A percentile compares a stretch with the other conserved stretches of the same genome.
These are phyloP conservation scores for Leccinum barrowsii DNA, from an alignment of 768 basidiomycete genomes.

Conservation along the genomic window DNA sequence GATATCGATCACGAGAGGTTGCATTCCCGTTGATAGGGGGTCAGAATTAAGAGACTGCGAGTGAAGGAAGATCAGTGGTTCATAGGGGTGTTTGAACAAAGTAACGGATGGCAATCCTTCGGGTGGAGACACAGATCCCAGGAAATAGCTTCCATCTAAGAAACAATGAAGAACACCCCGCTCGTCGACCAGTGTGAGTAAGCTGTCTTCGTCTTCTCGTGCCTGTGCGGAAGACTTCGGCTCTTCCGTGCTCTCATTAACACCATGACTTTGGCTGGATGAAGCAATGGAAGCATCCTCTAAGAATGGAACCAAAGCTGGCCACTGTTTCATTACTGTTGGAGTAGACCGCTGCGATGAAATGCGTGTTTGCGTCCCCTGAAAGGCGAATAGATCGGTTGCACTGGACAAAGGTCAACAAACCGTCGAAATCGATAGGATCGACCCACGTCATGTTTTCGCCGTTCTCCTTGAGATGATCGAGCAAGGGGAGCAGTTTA, in stretches of 20 bases:
- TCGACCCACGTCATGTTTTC: conserved; percentile 59
- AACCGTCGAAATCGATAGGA: conserved; percentile 4
- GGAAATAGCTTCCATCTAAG: conserved; percentile 72
- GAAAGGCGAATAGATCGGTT: conserved; percentile 78
- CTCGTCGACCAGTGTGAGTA: conserved; percentile 60
- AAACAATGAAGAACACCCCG: conserved; percentile 58
- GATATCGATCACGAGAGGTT: conserved; percentile 48
- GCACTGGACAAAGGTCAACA: conserved; percentile 44
- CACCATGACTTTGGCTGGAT: conserved; percentile 33
- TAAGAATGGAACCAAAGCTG: conserved; percentile 54
- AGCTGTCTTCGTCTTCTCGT: conserved; percentile 56
- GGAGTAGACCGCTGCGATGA: conserved; percentile 46
- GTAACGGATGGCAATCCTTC: conserved; percentile 32
- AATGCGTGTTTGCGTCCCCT: conserved; percentile 57
- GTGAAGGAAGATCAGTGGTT: conserved; percentile 50
- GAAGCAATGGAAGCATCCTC: conserved; percentile 60
- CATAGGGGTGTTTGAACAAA: conserved; percentile 42
- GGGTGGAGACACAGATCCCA: conserved; percentile 47
- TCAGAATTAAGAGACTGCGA: conserved; percentile 30
- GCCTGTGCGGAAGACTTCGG: conserved; percentile 22
- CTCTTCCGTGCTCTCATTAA: conserved; percentile 26
- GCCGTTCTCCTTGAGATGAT: conserved; percentile 63
- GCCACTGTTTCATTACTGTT: conserved; percentile 65
- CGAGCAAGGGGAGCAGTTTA: conserved; percentile 65
- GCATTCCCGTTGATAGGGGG: conserved; percentile 24